These are phyloP conservation scores for Fusarium succisae DNA, from an alignment of 2,329 filamentous ascomycete species.

Conservation along the genomic window DNA sequence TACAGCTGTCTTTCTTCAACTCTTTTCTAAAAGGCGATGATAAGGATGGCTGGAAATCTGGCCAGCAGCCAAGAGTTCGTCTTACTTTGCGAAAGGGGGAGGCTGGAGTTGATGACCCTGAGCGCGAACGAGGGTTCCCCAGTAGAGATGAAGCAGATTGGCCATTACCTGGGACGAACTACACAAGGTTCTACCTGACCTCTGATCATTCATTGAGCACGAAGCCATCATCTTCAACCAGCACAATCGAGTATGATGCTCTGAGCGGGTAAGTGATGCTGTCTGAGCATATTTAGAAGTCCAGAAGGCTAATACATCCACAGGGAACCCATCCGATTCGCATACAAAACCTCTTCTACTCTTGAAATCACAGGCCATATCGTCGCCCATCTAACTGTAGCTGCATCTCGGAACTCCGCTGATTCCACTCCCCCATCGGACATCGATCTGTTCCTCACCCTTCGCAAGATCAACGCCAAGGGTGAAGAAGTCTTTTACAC, in stretches of 20 bases:
- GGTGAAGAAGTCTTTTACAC: conserved; percentile 71
- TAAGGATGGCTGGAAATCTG: conserved; percentile 65
- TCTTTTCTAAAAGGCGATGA: conserved; percentile 76
- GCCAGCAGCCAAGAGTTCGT: conserved; percentile 65
- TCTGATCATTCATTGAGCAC: conserved; percentile 49
- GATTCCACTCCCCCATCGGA: conserved; percentile 50
- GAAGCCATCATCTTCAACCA: conserved; percentile 9
- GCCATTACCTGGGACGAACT: conserved; percentile 72
- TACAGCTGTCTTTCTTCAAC: conserved; percentile 74
- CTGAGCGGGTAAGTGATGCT: conserved; percentile 37
- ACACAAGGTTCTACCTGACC: conserved; percentile 68
- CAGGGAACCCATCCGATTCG: conserved; percentile 55
- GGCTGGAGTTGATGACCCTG: conserved; percentile 71
- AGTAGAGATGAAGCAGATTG: conserved; percentile 68
- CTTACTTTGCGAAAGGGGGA: conserved; percentile 72
- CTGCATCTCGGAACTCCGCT: conserved; percentile 62
- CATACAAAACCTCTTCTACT: conserved; percentile 68
- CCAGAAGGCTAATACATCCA: rapidly evolving
- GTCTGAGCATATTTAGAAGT: conserved; percentile 60
- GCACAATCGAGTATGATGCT: conserved; percentile 42
- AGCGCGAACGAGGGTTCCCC: conserved; percentile 63
- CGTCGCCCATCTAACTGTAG: conserved; percentile 70
- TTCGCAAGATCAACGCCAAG: conserved; percentile 63
- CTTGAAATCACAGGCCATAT: conserved; percentile 75
- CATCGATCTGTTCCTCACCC: conserved; percentile 72